Percentiles rank a stretch among this genome's conserved stretches.
Conservation (phyloP, 495 filamentous ascomycete species). For the Penicillium cinerascens region DNA sequence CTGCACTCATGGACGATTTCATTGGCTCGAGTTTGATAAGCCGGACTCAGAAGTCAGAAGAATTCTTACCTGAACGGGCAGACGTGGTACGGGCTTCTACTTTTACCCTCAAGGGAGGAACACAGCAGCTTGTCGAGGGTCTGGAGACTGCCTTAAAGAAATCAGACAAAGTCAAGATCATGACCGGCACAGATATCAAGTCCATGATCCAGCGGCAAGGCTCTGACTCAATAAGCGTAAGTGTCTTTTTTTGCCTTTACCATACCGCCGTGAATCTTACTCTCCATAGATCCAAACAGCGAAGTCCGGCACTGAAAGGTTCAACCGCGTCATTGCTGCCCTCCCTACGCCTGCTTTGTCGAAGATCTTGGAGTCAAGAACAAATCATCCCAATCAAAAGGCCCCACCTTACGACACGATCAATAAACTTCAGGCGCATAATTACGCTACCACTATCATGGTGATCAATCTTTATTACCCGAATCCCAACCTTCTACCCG, state of each 20-base stretch:
- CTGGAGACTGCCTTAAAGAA: slow-evolving; percentile 22
- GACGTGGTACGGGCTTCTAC: too few relatives aligned
- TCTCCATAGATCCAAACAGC: slow-evolving; percentile 9
- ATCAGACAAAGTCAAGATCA: slow-evolving; percentile 31
- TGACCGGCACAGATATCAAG: slow-evolving; percentile 18
- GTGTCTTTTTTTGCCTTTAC: not conserved
- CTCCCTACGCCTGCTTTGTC: slow-evolving; percentile 46
- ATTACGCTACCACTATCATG: slow-evolving; percentile 75
- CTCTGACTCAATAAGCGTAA: not conserved
- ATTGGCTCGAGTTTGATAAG: too few relatives aligned
- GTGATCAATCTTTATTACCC: slow-evolving; percentile 86
- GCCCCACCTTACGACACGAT: slow-evolving; percentile 21
- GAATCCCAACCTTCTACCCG: slow-evolving; percentile 57
- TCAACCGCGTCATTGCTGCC: slow-evolving; percentile 70
- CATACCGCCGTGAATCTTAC: not conserved
- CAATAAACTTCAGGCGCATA: slow-evolving; percentile 40
- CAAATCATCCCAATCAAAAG: slow-evolving; percentile 4
- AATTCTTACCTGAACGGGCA: too few relatives aligned
- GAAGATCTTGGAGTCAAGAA: slow-evolving; percentile 18
- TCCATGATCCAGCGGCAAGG: not conserved
- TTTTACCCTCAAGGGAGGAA: slow-evolving; percentile 44
- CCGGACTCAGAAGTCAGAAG: too few relatives aligned
- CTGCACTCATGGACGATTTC: slow-evolving; percentile 26
- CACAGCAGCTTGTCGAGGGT: slow-evolving; percentile 32
- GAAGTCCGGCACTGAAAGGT: slow-evolving; percentile 21